Evolutionary conservation across 106 monocot species (phyloP), one percentile per base, ranked within the genome.

Genomic region (Dactylorhiza incarnata): DNA sequence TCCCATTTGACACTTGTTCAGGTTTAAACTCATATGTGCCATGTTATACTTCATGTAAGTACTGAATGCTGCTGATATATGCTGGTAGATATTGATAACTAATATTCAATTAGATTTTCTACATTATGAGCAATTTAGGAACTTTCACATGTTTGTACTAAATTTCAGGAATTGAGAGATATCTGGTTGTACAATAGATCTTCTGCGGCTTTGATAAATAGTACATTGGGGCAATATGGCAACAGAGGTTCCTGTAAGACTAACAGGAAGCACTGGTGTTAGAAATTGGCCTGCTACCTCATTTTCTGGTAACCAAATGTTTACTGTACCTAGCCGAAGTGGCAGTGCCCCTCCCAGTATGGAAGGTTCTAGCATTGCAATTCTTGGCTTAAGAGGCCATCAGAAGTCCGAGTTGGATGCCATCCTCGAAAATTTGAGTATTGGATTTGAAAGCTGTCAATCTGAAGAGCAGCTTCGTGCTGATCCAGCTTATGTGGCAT

Each of bases 301-400:
- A 29, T 29, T 83, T 54, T 71, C 77, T 74, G 81, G 82, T 15
- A 81, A 55, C 78, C 83, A 62, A 77, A 81, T 71, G 26, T 48
- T 80, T 25, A 44, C 81, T 47, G 87, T 73, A 15, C 96, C 91
- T 69, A 93, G 70, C 73, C 85, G 96, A 50, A 89, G 96, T 79
- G 96, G 93, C 71, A 97, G 96, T 82, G 93, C 93, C 50, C 96
- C 96, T 37, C 96, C 96, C 73, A 93, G 86, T 79, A 89, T 97
- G 76, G 93, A 97, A 76, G 95, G 89, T 5, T 93, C 95, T 79
- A 80, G 84, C 74, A 65, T 77, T 6, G 84, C 91, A 22, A 77
- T 94, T 63, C 79, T 66, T 19, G 84, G 78, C 47, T 59, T 89
- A 5, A 62, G 72, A 59, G 73, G 73, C 2, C 79, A 76, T 45